phyloP scores from a whole-genome alignment of 768 basidiomycete species.

The Hirschioporus abietinus region DNA sequence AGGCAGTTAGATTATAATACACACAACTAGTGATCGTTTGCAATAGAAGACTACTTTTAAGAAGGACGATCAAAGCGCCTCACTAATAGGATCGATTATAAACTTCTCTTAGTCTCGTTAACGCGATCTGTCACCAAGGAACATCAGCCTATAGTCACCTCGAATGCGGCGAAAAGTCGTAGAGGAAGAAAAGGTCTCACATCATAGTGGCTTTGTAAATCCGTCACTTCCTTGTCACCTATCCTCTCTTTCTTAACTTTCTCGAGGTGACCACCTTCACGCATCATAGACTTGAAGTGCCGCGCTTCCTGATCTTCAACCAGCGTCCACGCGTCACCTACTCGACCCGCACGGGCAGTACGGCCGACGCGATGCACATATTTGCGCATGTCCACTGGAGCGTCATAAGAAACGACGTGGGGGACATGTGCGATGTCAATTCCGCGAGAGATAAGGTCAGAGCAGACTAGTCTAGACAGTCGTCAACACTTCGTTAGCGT shows the following conservation, averaged over 20 bases:
- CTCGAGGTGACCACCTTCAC: constrained; percentile 61
- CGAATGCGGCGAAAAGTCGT: too few relatives aligned
- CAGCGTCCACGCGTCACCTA: constrained; percentile 89
- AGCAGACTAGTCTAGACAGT: constrained; percentile 75
- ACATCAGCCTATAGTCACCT: not conserved
- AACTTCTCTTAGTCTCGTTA: constrained; percentile 13
- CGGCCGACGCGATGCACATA: constrained; percentile 97
- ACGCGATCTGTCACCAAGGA: constrained; percentile 9
- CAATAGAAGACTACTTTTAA: too few relatives aligned
- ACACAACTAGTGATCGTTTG: too few relatives aligned
- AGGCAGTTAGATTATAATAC: too few relatives aligned
- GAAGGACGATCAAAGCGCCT: not conserved
- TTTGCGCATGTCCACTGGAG: constrained; percentile 95
- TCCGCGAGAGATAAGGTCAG: constrained; percentile 92
- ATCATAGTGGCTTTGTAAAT: constrained; percentile 60
- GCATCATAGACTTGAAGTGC: constrained; percentile 82
- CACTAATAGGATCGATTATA: constrained; percentile 6
- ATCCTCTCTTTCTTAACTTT: constrained; percentile 66
- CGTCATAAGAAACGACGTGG: constrained; percentile 94
- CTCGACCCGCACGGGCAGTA: constrained; percentile 87
- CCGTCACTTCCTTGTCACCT: constrained; percentile 51
- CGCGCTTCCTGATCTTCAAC: constrained; percentile 94
- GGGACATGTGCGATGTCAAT: constrained; percentile 91
- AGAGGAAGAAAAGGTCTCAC: constrained; percentile 31
- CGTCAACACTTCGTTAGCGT: constrained; percentile 1